Conservation (phyloP, 1,284 basidiomycete genomes). For the Sporisorium scitamineum region DNA sequence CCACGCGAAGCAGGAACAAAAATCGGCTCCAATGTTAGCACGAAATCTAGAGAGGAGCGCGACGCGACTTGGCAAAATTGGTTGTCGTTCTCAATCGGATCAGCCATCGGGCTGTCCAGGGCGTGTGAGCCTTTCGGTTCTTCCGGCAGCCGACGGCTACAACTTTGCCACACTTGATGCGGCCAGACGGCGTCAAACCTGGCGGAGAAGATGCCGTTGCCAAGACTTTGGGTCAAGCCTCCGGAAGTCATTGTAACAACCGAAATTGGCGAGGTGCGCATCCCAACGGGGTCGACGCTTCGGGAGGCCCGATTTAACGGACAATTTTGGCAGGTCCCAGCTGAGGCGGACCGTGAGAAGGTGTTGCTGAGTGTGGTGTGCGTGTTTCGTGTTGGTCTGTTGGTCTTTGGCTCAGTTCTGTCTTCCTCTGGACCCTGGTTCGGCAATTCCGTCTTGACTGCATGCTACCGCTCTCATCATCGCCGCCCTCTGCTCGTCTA, state of each 20-base stretch:
- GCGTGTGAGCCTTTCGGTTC: too few species aligned
- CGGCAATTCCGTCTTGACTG: constrained; percentile 12
- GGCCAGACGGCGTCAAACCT: too few species aligned
- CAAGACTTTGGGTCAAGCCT: neutral
- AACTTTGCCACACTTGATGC: neutral
- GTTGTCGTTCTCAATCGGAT: constrained; percentile 5
- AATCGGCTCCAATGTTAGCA: constrained; percentile 23
- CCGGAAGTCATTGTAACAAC: neutral
- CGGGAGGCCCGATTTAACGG: neutral
- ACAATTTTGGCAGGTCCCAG: too few species aligned
- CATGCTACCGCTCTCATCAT: neutral
- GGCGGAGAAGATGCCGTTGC: too few species aligned
- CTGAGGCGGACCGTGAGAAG: neutral
- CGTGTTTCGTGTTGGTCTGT: constrained; percentile 5
- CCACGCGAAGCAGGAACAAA: constrained; percentile 4
- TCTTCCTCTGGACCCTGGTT: constrained; percentile 21
- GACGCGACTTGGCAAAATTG: constrained; percentile 31
- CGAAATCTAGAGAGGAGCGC: constrained; percentile 11
- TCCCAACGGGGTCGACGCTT: neutral
- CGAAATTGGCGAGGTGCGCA: too few species aligned
- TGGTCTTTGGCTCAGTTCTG: constrained; percentile 5
- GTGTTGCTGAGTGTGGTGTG: neutral
- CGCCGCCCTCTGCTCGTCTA: neutral
- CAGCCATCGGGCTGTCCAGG: neutral
- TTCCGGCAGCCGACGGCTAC: neutral